Evolutionary conservation across 2,329 filamentous ascomycete genomes (phyloP).

Genomic region (Aspergillus brunneoviolaceus): DNA sequence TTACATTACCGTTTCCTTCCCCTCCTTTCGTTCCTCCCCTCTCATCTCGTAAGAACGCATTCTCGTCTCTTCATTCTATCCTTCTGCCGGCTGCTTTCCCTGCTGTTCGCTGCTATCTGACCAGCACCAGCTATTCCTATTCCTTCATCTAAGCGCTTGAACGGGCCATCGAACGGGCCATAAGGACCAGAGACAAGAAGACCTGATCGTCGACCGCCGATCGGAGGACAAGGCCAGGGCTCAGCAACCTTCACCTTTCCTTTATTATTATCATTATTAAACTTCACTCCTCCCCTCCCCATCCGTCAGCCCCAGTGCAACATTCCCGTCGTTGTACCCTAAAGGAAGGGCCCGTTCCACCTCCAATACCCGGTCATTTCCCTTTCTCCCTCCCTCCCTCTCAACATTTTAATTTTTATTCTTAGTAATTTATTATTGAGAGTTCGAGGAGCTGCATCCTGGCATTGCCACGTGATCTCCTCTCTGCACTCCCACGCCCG

Average conservation of each 20-base stretch:
- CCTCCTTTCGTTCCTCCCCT: neutral
- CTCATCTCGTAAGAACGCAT: neutral
- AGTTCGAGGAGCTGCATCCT: slow-evolving; percentile 9
- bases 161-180: neutral
- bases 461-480: neutral
- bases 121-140: neutral
- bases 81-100: neutral
- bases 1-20: neutral
- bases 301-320: slow-evolving; percentile 9
- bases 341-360: slow-evolving; percentile 2
- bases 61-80: neutral
- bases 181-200: neutral
- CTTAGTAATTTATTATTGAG: neutral
- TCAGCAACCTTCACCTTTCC: neutral
- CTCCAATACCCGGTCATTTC: neutral
- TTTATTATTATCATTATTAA: slow-evolving; percentile 7
- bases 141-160: slow-evolving; percentile 1
- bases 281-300: slow-evolving; percentile 1
- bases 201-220: slow-evolving; percentile 6
- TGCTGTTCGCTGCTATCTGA: neutral
- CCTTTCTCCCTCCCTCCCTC: neutral
- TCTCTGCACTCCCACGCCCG: slow-evolving; percentile 5
- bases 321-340: slow-evolving; percentile 4
- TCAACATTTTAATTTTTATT: neutral
- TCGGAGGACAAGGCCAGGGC: neutral